These are phyloP conservation scores for Aspergillus asperescens DNA, from an alignment of 495 filamentous ascomycete genomes.

Conservation along the genomic window DNA sequence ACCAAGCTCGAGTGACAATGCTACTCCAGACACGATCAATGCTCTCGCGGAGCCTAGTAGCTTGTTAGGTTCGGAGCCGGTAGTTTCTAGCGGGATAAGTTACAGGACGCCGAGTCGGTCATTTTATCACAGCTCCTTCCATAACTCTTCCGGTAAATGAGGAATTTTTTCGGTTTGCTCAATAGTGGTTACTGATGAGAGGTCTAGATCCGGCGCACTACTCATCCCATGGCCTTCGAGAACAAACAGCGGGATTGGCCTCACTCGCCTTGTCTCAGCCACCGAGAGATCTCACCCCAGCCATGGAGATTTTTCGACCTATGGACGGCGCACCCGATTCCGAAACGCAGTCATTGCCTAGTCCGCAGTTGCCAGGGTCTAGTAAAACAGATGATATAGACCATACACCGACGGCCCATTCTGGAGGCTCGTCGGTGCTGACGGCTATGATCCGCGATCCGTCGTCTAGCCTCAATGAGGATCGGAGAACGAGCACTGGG, in stretches of 20 bases:
- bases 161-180: not conserved
- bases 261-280: conserved; percentile 68
- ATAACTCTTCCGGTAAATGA: conserved; percentile 54
- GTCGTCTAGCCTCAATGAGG: conserved; percentile 27
- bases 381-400: not conserved
- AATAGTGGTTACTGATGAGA: conserved; percentile 24
- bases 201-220: conserved; percentile 62
- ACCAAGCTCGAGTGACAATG: conserved; percentile 23
- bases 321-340: not conserved
- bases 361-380: not conserved
- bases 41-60: conserved; percentile 32
- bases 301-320: conserved; percentile 33
- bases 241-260: conserved; percentile 88
- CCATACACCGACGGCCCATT: conserved; percentile 1
- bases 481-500: conserved; percentile 17
- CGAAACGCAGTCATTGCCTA: not conserved
- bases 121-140: conserved; percentile 70
- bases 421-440: conserved; percentile 51
- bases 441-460: conserved; percentile 59
- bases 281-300: conserved; percentile 28
- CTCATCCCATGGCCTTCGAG: conserved; percentile 69
- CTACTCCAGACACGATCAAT: conserved; percentile 20
- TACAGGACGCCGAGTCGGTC: conserved; percentile 70
- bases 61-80: conserved; percentile 34
- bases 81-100: conserved; percentile 34